Percentiles rank a stretch among this genome's conserved stretches.
phyloP scores from a whole-genome alignment of 2,329 filamentous ascomycete species.

The Rhytidhysteron rufulum region DNA sequence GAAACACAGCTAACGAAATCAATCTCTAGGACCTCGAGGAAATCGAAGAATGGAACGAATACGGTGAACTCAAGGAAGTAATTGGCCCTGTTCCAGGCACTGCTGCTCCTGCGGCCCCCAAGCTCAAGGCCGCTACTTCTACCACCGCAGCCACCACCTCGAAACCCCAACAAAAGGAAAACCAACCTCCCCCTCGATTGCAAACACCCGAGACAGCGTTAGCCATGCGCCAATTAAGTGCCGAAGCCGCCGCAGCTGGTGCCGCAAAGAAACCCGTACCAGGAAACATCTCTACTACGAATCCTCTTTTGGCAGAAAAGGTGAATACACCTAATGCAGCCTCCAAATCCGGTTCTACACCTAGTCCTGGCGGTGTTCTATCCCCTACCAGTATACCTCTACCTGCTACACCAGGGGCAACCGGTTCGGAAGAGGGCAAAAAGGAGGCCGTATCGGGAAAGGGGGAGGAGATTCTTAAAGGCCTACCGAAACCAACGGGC shows the following conservation, averaged over 20 bases:
- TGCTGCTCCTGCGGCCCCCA: slow-evolving; percentile 27
- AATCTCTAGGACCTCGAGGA: slow-evolving; percentile 74
- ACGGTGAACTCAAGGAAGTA: slow-evolving; percentile 87
- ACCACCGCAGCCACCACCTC: slow-evolving; percentile 7
- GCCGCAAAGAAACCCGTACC: slow-evolving; percentile 32
- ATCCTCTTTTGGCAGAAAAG: slow-evolving; percentile 32
- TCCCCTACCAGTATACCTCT: slow-evolving; percentile 23
- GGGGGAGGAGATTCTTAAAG: not conserved
- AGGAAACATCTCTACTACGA: slow-evolving; percentile 31
- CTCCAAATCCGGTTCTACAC: slow-evolving; percentile 11
- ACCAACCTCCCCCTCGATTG: slow-evolving; percentile 10
- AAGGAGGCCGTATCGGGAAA: not conserved
- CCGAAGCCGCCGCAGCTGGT: slow-evolving; percentile 33
- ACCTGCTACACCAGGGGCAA: slow-evolving; percentile 19
- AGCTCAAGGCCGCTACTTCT: slow-evolving; percentile 13
- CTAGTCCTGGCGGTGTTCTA: slow-evolving; percentile 12
- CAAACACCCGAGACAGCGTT: slow-evolving; percentile 28
- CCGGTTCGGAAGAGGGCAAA: not conserved
- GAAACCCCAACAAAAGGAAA: not conserved
- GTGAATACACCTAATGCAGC: slow-evolving; percentile 26
- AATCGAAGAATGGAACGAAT: slow-evolving; percentile 99
- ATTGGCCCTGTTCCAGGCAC: slow-evolving; percentile 58
- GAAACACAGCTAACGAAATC: not conserved
- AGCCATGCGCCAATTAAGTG: slow-evolving; percentile 32
- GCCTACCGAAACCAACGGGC: slow-evolving; percentile 17